Conservation (phyloP, 2,329 filamentous ascomycete species). For the Cladosporium sp. region DNA sequence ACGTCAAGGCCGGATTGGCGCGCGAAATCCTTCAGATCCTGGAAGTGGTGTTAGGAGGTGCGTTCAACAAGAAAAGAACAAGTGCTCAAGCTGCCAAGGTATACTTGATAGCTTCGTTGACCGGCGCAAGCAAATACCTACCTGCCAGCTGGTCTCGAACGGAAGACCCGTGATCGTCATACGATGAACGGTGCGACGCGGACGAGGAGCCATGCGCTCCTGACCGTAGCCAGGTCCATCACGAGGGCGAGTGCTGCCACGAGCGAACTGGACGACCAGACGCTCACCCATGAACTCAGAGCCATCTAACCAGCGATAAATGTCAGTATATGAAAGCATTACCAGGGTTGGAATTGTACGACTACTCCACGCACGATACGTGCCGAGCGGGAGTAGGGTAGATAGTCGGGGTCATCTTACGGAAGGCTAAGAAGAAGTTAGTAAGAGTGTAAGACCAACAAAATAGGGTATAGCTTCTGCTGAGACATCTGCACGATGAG, state of each 20-base stretch:
- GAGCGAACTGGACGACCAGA: conserved; percentile 95
- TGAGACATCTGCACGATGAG: conserved; percentile 14
- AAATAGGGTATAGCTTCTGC: conserved; percentile 6
- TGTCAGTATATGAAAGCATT: conserved; percentile 28
- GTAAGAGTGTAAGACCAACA: conserved; percentile 20
- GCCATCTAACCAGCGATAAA: conserved; percentile 63
- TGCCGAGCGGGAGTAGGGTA: conserved; percentile 2
- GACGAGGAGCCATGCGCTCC: conserved; percentile 66
- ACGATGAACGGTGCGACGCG: conserved; percentile 88
- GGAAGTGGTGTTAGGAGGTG: conserved; percentile 47
- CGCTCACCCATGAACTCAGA: conserved; percentile 97
- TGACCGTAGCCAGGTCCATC: conserved; percentile 53
- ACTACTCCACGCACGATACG: neutral
- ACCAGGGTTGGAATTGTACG: conserved; percentile 4
- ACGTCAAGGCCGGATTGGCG: conserved; percentile 95
- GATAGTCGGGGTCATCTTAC: conserved; percentile 38
- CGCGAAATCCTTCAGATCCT: conserved; percentile 99
- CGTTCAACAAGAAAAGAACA: conserved; percentile 15
- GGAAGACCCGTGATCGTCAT: conserved; percentile 98
- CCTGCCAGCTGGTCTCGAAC: conserved; percentile 99
- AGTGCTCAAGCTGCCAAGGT: neutral
- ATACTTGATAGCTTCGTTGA: conserved; percentile 18
- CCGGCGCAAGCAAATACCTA: conserved; percentile 35
- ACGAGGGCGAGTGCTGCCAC: conserved; percentile 68
- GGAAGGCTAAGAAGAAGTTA: conserved; percentile 45